Percentiles rank a stretch among this genome's conserved stretches.
Evolutionary conservation across 2,329 filamentous ascomycete genomes (phyloP).

Genomic region (Cordyceps cateniannulata): DNA sequence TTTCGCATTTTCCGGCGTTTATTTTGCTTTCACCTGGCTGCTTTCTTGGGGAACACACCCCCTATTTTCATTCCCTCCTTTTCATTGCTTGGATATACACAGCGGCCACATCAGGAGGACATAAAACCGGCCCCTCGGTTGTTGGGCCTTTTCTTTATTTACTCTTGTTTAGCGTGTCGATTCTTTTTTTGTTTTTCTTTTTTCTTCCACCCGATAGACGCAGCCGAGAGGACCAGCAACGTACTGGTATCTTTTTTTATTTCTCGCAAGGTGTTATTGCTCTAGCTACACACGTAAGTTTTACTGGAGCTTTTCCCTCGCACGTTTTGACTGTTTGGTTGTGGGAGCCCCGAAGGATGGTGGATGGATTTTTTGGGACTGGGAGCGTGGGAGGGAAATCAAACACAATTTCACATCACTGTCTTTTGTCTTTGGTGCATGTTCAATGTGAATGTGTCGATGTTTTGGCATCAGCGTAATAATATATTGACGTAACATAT

Average conservation of each 20-base stretch:
- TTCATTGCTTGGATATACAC: slow-evolving; percentile 3
- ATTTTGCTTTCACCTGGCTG: not conserved
- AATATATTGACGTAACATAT: no score
- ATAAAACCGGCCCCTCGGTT: not conserved
- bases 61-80: not conserved
- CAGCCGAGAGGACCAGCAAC: not conserved
- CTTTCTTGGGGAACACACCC: not conserved
- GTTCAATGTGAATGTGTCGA: not conserved
- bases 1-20: slow-evolving; percentile 6
- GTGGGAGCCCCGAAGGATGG: not conserved
- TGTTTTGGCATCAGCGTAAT: not conserved
- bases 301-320: not conserved
- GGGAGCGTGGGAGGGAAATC: not conserved
- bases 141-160: not conserved
- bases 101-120: not conserved
- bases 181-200: not conserved
- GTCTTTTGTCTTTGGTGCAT: not conserved
- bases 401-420: not conserved
- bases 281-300: not conserved
- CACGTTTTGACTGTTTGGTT: not conserved
- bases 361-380: not conserved
- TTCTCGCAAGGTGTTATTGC: slow-evolving; percentile 4
- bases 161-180: not conserved
- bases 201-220: not conserved
- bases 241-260: not conserved